Conservation (phyloP, 2,329 filamentous ascomycete species). For the Colletotrichum siamense region DNA sequence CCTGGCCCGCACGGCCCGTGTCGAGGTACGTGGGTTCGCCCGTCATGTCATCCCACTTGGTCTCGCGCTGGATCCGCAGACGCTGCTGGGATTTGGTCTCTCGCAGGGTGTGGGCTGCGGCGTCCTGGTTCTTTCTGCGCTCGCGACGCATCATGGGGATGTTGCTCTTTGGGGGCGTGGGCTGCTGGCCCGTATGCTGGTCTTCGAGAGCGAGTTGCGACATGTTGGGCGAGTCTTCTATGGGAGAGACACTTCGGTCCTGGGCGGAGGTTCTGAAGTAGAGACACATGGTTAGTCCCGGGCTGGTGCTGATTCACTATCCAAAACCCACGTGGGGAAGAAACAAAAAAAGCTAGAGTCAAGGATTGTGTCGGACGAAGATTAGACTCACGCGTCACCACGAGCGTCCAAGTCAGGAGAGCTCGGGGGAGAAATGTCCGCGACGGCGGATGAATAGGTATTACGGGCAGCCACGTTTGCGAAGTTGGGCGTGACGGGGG, state of each 20-base stretch:
- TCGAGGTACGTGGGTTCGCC: slow-evolving; percentile 67
- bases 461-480: slow-evolving; percentile 24
- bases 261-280: slow-evolving; percentile 1
- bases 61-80: slow-evolving; percentile 38
- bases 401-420: slow-evolving; percentile 53
- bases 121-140: slow-evolving; percentile 50
- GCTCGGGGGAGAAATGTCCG: slow-evolving; percentile 61
- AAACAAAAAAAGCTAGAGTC: slow-evolving; percentile 2
- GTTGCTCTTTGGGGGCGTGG: slow-evolving; percentile 39
- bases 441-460: slow-evolving; percentile 19
- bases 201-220: slow-evolving; percentile 29
- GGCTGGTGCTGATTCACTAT: background rate
- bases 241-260: slow-evolving; percentile 54
- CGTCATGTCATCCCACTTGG: slow-evolving; percentile 70
- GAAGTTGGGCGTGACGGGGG: slow-evolving; percentile 17
- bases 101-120: slow-evolving; percentile 38
- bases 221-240: slow-evolving; percentile 50
- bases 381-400: slow-evolving; percentile 45
- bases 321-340: slow-evolving; percentile 14
- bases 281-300: slow-evolving; percentile 22
- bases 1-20: slow-evolving; percentile 60
- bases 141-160: slow-evolving; percentile 60
- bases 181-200: slow-evolving; percentile 19
- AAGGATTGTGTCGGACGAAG: background rate
- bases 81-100: slow-evolving; percentile 44